Conservation (phyloP, 192 early-diverging fungal species). For the Lunasporangiospora selenospora region DNA sequence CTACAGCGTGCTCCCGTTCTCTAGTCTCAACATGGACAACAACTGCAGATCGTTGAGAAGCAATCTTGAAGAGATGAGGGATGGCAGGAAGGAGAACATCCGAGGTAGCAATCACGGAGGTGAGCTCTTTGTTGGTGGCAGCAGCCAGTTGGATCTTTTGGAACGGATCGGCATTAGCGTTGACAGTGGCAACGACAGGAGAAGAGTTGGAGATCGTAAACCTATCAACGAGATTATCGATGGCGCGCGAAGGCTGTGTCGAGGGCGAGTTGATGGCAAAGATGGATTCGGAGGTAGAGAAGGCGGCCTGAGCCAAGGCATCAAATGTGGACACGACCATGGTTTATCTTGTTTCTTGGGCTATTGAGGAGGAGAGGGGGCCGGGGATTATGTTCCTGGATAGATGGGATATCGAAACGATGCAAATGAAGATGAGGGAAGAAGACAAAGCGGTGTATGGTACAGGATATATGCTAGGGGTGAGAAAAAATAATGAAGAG, state of each 20-base stretch:
- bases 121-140: slow-evolving; percentile 22
- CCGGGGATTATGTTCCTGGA: no score
- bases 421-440: no score
- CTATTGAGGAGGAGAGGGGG: no score
- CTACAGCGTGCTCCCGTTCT: slow-evolving; percentile 18
- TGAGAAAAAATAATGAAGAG: no score
- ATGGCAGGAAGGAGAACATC: slow-evolving; percentile 54
- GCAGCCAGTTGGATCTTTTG: slow-evolving; percentile 36
- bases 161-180: slow-evolving; percentile 37
- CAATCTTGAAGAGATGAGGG: slow-evolving; percentile 62
- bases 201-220: slow-evolving; percentile 44
- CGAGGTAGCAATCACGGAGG: slow-evolving; percentile 39
- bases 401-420: no score
- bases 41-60: slow-evolving; percentile 52
- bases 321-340: slow-evolving; percentile 49
- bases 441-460: no score
- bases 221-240: slow-evolving; percentile 30
- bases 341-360: slow-evolving; percentile 31
- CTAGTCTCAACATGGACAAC: slow-evolving; percentile 64
- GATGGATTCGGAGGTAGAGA: slow-evolving; percentile 33
- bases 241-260: slow-evolving; percentile 20
- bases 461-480: no score
- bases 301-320: slow-evolving; percentile 51
- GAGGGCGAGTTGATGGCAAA: slow-evolving; percentile 39
- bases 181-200: slow-evolving; percentile 41